These are phyloP conservation scores for Cutaneotrichosporon arboriforme DNA, from an alignment of 1,284 basidiomycete species.

Conservation along the genomic window DNA sequence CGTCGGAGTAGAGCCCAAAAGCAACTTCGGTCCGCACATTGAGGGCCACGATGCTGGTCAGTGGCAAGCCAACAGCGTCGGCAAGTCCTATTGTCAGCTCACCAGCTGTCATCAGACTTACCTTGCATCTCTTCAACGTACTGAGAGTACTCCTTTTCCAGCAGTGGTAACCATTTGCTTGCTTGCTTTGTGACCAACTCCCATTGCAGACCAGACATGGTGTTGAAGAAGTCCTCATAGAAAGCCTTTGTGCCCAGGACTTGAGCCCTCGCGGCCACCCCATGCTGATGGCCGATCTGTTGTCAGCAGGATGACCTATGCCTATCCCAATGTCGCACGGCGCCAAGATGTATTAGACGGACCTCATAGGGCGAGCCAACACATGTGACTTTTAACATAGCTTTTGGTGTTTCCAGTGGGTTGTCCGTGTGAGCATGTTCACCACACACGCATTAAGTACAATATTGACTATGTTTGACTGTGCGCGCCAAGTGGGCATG, in stretches of 20 bases:
- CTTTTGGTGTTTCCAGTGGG: too few relatives aligned
- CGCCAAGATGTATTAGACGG: too few relatives aligned
- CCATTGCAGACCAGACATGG: slow-evolving; percentile 15
- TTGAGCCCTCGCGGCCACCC: slow-evolving; percentile 5
- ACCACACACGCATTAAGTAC: too few relatives aligned
- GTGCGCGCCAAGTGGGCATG: too few relatives aligned
- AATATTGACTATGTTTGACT: too few relatives aligned
- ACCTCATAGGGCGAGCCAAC: too few relatives aligned
- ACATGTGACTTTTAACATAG: too few relatives aligned
- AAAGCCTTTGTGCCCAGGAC: slow-evolving; percentile 18
- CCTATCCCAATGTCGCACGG: too few relatives aligned
- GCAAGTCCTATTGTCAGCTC: slow-evolving; percentile 13
- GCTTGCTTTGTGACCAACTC: slow-evolving; percentile 9
- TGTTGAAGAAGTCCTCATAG: slow-evolving; percentile 15
- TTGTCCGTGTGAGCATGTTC: too few relatives aligned
- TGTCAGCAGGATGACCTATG: not conserved
- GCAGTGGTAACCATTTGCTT: slow-evolving; percentile 12
- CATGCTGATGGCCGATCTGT: slow-evolving; percentile 17
- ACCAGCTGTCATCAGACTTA: not conserved
- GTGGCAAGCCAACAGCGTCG: slow-evolving; percentile 5
- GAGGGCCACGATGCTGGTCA: slow-evolving; percentile 11
- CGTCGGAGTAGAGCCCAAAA: slow-evolving; percentile 14
- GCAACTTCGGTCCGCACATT: slow-evolving; percentile 23
- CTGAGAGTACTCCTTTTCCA: slow-evolving; percentile 10
- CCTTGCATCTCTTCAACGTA: slow-evolving; percentile 18